These are phyloP conservation scores for Coniferiporia weirii DNA, from an alignment of 1,284 basidiomycete species.

Conservation along the genomic window DNA sequence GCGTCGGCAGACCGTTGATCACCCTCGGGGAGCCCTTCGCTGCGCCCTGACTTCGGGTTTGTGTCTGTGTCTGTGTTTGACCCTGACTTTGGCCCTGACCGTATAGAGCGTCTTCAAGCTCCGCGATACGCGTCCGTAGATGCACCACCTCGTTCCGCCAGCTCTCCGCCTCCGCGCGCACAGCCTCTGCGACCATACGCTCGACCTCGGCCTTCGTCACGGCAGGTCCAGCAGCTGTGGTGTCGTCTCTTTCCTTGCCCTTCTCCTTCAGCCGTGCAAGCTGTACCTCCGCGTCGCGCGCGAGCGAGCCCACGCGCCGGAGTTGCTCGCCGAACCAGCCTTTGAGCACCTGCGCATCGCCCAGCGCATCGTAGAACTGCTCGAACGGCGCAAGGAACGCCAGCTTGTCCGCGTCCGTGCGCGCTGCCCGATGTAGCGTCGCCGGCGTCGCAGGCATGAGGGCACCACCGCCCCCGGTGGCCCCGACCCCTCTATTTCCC, in stretches of 20 bases:
- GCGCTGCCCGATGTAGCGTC: constrained; percentile 11
- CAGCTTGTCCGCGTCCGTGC: constrained; percentile 36
- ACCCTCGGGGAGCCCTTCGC: not conserved
- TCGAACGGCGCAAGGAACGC: constrained; percentile 76
- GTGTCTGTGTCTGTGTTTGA: not conserved
- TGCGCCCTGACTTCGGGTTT: too few relatives aligned
- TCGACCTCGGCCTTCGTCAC: constrained; percentile 10
- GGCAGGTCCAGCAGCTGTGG: constrained; percentile 39
- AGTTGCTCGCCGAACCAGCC: constrained; percentile 67
- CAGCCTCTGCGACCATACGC: constrained; percentile 24
- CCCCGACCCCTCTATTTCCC: not conserved
- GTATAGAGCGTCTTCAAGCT: constrained; percentile 40
- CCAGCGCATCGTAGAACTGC: constrained; percentile 71
- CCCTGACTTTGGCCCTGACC: not conserved
- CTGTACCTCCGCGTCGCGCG: constrained; percentile 49
- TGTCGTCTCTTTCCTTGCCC: constrained; percentile 9
- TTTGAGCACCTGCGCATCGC: constrained; percentile 69
- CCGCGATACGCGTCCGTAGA: constrained; percentile 51
- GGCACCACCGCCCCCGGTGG: not conserved
- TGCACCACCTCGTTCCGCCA: constrained; percentile 54
- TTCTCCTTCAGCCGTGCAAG: constrained; percentile 35
- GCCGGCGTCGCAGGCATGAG: constrained; percentile 16
- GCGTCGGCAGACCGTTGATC: not conserved
- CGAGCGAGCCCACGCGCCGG: constrained; percentile 12
- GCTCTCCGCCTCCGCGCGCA: constrained; percentile 49